Base-by-base conservation (phyloP, 2,329 filamentous ascomycete species). In the Chaetomium sp. region DNA sequence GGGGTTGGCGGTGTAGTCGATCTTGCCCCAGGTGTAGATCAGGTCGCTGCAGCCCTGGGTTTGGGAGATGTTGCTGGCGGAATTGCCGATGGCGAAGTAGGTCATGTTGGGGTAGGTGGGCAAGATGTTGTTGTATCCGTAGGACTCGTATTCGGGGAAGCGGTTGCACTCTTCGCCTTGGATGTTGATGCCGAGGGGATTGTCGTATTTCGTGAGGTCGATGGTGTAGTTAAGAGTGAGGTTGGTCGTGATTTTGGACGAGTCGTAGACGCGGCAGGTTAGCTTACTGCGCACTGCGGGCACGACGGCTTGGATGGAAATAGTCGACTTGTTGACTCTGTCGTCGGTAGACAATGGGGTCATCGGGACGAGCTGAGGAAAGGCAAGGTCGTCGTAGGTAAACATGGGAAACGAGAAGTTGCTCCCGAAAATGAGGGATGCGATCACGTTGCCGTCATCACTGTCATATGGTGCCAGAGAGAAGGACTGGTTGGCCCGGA, bases 1-100 rank as follows among this genome's bases (percentile, higher is more conserved):
- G 47, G 47, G 33, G 19, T 25, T 3, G 31, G 33, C 31, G 16
- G 47, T 21, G 33, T 53, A 54, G 49, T 60, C 31, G 0, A 60
- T 49, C 58, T 60, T 53, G 29, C 58, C 58, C 58, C 58, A 60
- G 31, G 49, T 60, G 49, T 60, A 60, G 31, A 60, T 49, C 6
- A 53, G 33, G 13, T 60, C 4, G 57, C 57, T 60, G 57, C 57
- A 60, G 57, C 57, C 57, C 35, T 60, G 57, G 25, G 31, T 6
- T 1, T 23, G 1, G 45, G 29, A 25, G 12, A 50, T 2, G 45
- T n/a, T 27, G 57, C n/a, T 25, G n/a, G 10, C 7, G 31, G 8
- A 6, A 9, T 38, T n/a, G 29, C 45, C 57, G 12, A 60, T 33
- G 47, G 31, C 47, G 27, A 60, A 60, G 33, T 53, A 54, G 13